phyloP scores from a whole-genome alignment of 2,329 filamentous ascomycete genomes.

The Cytospora piceae region DNA sequence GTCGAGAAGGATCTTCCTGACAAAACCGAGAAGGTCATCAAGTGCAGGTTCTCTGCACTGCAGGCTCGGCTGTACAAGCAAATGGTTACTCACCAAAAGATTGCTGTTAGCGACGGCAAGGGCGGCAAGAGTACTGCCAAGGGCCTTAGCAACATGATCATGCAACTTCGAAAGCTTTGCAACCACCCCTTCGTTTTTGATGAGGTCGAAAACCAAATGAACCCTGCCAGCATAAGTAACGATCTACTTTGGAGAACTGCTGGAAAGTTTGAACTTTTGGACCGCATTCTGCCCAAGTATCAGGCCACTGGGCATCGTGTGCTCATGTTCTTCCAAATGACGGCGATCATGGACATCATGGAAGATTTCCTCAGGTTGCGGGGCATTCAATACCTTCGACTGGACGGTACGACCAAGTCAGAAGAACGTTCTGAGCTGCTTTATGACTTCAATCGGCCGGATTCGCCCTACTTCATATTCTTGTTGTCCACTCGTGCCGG shows the following conservation, averaged over 20 bases:
- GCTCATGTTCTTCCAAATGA: constrained; percentile 99
- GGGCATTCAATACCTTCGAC: constrained; percentile 82
- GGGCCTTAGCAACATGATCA: constrained; percentile 98
- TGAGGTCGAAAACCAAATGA: constrained; percentile 97
- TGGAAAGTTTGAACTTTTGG: constrained; percentile 95
- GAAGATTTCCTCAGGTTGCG: constrained; percentile 92
- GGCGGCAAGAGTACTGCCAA: constrained; percentile 92
- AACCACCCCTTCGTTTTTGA: constrained; percentile 99
- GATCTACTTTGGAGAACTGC: constrained; percentile 93
- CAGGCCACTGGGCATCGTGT: constrained; percentile 88
- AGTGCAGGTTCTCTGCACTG: constrained; percentile 95
- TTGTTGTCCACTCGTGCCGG: constrained; percentile 97
- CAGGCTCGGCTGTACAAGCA: constrained; percentile 96
- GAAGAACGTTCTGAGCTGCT: constrained; percentile 94
- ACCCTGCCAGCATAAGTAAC: constrained; percentile 84
- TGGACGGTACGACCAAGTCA: constrained; percentile 96
- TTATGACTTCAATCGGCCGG: constrained; percentile 83
- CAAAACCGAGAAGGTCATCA: constrained; percentile 99
- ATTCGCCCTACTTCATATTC: constrained; percentile 97
- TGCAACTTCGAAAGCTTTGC: constrained; percentile 98
- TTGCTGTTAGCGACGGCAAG: constrained; percentile 93
- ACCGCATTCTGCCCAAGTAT: constrained; percentile 93
- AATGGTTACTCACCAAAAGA: constrained; percentile 92
- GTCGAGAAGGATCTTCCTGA: constrained; percentile 98
- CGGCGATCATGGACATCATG: constrained; percentile 99